Evolutionary conservation across 2,329 filamentous ascomycete genomes (phyloP), one percentile per base, ranked within the genome.

Genomic region (Pseudogymnoascus sp.): DNA sequence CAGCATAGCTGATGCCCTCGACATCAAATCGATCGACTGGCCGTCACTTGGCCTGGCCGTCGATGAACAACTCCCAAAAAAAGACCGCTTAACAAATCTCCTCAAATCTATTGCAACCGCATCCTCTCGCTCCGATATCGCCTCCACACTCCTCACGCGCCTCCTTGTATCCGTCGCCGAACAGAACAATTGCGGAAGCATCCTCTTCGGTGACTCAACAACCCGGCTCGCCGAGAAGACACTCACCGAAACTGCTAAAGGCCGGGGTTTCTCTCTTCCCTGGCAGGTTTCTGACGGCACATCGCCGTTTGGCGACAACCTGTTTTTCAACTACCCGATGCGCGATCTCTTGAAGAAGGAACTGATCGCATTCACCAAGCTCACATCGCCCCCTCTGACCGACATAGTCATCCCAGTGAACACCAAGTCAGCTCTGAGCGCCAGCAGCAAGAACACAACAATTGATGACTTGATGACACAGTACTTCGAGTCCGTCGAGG

Each of bases 401-500:
- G 73, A 74, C 9, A 68, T 86, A 43, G 74, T 79, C 20, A 75
- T 77, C n/a, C 70, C 74, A 58, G 71, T 77, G 57, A 67, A 71
- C 25, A 66, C 72, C 39, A 67, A 73, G 12, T 71, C 74, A 34
- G 59, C 66, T 20, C 60, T 69, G 37, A 67, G 68, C 38, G 63
- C 67, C 28, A 67, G 65, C 28, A 62, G 72, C 66, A 89, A 87
- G 70, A 87, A 91, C 65, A 81, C 90, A 50, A 95, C 91, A 50
- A 97, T 99, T 68, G 91, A 97, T 70, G 88, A 92, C 67, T 82
- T 99, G 60, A 92, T 97, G 87, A 77, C 81, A 62, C 86, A 91
- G 62, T 99, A 97, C 73, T 96, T 99, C 69, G 83, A 85, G 66
- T 87, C 85, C 39, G 90, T 96, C 14, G 92, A 96, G 71, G 83